phyloP scores from a whole-genome alignment of 768 basidiomycete genomes.

The Rhizopogon vinicolor region DNA sequence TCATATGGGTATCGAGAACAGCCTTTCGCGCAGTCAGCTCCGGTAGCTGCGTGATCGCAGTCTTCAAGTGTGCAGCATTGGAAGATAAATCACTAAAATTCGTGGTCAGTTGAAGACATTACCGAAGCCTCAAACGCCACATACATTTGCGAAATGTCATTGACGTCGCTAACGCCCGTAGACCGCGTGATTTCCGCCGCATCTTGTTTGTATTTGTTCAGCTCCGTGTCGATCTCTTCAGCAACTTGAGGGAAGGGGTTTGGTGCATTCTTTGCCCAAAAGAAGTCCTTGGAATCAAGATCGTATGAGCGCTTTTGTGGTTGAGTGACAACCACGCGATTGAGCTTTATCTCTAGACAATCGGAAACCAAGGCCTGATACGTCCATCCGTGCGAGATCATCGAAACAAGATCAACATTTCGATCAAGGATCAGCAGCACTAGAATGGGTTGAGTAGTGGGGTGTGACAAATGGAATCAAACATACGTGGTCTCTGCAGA shows the following conservation, averaged over 20 bases:
- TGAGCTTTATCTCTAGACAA: constrained; percentile 94
- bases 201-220: constrained; percentile 92
- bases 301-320: constrained; percentile 84
- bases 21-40: constrained; percentile 96
- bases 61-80: constrained; percentile 92
- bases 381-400: constrained; percentile 97
- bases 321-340: constrained; percentile 81
- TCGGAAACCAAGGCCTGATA: constrained; percentile 98
- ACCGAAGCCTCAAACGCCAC: constrained; percentile 20
- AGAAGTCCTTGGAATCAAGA: constrained; percentile 97
- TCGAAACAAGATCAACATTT: constrained; percentile 90
- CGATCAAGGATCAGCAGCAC: constrained; percentile 93
- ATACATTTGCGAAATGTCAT: constrained; percentile 91
- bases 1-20: constrained; percentile 98
- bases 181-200: constrained; percentile 95
- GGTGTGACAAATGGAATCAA: neutral
- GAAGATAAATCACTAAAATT: constrained; percentile 73
- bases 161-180: constrained; percentile 94
- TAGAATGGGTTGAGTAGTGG: constrained; percentile 26
- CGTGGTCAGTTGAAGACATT: constrained; percentile 5
- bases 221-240: constrained; percentile 90
- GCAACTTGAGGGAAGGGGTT: constrained; percentile 98
- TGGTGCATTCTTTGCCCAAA: constrained; percentile 95
- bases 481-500: constrained; percentile 80
- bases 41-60: constrained; percentile 94